These are phyloP conservation scores for Salmacisia buchloeana DNA, from an alignment of 1,284 basidiomycete genomes.

Conservation along the genomic window DNA sequence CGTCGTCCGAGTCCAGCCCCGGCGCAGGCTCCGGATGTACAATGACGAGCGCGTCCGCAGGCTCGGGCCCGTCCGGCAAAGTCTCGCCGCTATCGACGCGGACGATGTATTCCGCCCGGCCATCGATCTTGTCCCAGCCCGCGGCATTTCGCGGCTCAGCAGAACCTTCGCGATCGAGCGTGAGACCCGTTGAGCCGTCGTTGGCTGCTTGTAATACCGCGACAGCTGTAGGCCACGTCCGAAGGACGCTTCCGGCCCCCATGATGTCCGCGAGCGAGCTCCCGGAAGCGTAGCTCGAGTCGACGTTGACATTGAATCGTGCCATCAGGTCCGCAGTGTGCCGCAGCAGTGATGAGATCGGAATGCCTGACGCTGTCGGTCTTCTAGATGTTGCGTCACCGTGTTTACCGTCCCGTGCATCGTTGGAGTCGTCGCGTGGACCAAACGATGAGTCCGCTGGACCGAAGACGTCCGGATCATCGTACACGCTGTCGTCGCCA, in stretches of 20 bases:
- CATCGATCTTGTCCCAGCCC: conserved; percentile 1
- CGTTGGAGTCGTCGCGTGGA: neutral
- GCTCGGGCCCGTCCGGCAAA: neutral
- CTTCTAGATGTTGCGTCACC: neutral
- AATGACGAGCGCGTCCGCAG: neutral
- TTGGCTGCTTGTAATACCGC: conserved; percentile 1
- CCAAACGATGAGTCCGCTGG: neutral
- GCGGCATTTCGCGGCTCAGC: conserved; percentile 11
- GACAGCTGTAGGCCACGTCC: conserved; percentile 24
- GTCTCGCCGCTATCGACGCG: neutral
- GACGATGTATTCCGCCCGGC: conserved; percentile 3
- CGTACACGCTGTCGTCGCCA: neutral
- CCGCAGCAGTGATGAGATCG: conserved; percentile 17
- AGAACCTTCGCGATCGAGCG: conserved; percentile 4
- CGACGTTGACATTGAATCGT: no score
- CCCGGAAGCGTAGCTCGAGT: no score
- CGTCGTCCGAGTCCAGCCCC: neutral
- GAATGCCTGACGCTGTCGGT: neutral
- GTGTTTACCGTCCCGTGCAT: neutral
- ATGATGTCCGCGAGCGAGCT: conserved; percentile 20
- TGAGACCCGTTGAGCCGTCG: neutral
- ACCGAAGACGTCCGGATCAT: conserved; percentile 7
- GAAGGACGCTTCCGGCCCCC: conserved; percentile 27
- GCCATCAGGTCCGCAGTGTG: conserved; percentile 16
- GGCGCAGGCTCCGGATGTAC: neutral